These are phyloP conservation scores for Graphilbum ipis-grandicollis DNA, from an alignment of 2,329 filamentous ascomycete genomes.

Conservation along the genomic window DNA sequence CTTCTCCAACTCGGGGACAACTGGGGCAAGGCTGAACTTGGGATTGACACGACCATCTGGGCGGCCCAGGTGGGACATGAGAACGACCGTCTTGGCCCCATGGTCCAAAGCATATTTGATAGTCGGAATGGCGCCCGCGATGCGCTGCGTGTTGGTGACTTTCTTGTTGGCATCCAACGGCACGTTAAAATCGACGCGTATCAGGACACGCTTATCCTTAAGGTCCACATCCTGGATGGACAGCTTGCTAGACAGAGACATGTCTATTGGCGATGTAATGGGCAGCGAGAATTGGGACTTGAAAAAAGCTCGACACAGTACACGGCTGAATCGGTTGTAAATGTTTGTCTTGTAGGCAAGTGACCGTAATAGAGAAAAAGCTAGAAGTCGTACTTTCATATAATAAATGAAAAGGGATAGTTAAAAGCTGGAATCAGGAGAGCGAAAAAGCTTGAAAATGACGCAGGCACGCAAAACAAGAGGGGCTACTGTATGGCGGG, in stretches of 20 bases:
- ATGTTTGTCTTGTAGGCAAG: too few relatives aligned
- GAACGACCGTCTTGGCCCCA: slow-evolving; percentile 78
- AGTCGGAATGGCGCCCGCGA: slow-evolving; percentile 84
- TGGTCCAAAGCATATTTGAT: slow-evolving; percentile 88
- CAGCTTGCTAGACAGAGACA: slow-evolving; percentile 99
- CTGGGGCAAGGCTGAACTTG: slow-evolving; percentile 91
- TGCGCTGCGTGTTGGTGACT: slow-evolving; percentile 96
- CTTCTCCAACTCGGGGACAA: slow-evolving; percentile 83
- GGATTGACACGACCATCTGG: slow-evolving; percentile 77
- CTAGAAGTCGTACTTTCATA: too few relatives aligned
- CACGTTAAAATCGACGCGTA: slow-evolving; percentile 99
- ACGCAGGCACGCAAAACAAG: too few relatives aligned
- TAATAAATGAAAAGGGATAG: too few relatives aligned
- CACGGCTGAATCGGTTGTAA: too few relatives aligned
- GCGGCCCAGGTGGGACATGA: slow-evolving; percentile 97
- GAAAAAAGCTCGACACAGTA: too few relatives aligned
- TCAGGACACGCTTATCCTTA: slow-evolving; percentile 95
- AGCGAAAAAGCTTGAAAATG: background rate
- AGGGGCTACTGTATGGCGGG: too few relatives aligned
- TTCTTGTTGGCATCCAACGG: slow-evolving; percentile 86
- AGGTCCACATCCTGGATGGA: slow-evolving; percentile 91
- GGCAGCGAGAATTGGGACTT: too few relatives aligned
- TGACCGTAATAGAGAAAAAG: too few relatives aligned
- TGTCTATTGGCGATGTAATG: slow-evolving; percentile 28
- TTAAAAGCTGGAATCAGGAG: too few relatives aligned